Base-by-base conservation (phyloP, 116 monocot species). In the Papilionanthe hybrid region DNA sequence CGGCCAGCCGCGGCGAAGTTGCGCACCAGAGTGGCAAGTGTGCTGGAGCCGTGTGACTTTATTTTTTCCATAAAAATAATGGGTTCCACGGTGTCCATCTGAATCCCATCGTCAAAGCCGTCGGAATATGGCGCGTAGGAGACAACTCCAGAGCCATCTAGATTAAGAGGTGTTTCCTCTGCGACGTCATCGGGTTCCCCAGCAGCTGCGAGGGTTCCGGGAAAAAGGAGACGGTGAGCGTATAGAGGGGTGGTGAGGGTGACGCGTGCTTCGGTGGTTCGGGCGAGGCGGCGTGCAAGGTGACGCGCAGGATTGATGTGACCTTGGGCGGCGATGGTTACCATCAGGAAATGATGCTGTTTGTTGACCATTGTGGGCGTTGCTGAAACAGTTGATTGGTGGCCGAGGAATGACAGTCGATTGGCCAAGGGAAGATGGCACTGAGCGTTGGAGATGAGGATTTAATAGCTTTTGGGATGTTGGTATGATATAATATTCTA, bases 201-300 rank as follows among this genome's bases (percentile, higher is more conserved):
- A 67, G 57, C 82, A 12, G 56, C 9, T 9, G 74, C 20, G 30
- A 49, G 8, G 28, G 72, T 29, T 19, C 55, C 28, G 1, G 80
- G 53, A 65, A 84, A 84, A 77, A 84, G 80, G 67, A 48, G 76
- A 4, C 80, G 84, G 79, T 84, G 76, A 12, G 72, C 48, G 71
- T 28, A n/a, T n/a, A 76, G 15, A 37, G 84, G 15, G 12, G 72
- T 72, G 55, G 85, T 68, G 43, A 85, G 18, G 72, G 80, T 80
- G 80, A 80, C 41, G 72, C 20, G 80, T 30, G 80, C 32, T 32
- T 72, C 80, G 22, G 53, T 11, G 50, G 9, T 7, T 5, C 11
- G 15, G n/a, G 72, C 80, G 56, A 80, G 28, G 41, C 80, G 80
- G 4, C 42, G 37, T 5, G 80, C 72, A 37, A 80, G 80, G 80